Conservation (phyloP, 306 rosid species). For the Cicer judaicum region DNA sequence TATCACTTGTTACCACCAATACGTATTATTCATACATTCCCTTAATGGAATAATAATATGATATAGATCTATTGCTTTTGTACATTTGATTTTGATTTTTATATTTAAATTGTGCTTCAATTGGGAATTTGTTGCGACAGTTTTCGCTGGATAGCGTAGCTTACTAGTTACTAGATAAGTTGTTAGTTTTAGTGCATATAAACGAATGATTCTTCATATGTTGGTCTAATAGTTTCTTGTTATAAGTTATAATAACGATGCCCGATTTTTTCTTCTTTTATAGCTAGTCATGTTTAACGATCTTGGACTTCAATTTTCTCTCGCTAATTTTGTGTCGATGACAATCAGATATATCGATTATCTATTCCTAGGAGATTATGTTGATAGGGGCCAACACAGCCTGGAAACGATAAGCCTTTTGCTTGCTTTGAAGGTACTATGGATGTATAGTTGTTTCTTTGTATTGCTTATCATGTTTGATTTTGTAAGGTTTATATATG, state of each 20-base stretch:
- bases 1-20: constrained; percentile 23
- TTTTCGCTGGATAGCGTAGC: constrained; percentile 8
- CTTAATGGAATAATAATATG: constrained; percentile 10
- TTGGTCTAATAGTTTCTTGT: constrained; percentile 26
- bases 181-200: constrained; percentile 25
- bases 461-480: constrained; percentile 40
- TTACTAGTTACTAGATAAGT: constrained; percentile 23
- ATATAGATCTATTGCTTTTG: constrained; percentile 17
- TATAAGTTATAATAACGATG: neutral
- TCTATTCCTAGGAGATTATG: constrained; percentile 98
- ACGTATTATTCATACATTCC: constrained; percentile 22
- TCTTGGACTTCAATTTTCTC: constrained; percentile 25
- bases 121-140: neutral
- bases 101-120: neutral
- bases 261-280: neutral
- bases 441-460: constrained; percentile 25
- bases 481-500: constrained; percentile 25
- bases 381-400: constrained; percentile 98
- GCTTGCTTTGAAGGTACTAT: constrained; percentile 86
- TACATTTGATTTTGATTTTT: neutral
- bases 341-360: constrained; percentile 92
- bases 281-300: constrained; percentile 3
- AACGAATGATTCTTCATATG: neutral
- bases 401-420: constrained; percentile 90
- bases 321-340: constrained; percentile 55